Conservation (phyloP, 208 protist genomes). For the Angomonas deanei region DNA sequence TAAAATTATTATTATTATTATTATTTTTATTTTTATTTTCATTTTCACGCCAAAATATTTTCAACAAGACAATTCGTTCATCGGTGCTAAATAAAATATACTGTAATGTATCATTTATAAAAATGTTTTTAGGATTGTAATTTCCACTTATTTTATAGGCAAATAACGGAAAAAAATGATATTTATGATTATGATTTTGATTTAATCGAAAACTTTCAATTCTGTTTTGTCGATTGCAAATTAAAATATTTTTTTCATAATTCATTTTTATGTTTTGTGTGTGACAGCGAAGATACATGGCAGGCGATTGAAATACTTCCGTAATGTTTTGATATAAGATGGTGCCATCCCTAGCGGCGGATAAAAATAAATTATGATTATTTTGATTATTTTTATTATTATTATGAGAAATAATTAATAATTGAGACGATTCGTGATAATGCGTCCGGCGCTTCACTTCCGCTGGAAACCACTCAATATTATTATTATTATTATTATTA, state of each 20-base stretch:
- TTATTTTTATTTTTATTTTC: background rate
- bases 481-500: background rate
- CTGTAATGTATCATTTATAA: slow-evolving; percentile 55
- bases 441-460: slow-evolving; percentile 89
- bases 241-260: slow-evolving; percentile 39
- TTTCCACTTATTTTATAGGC: slow-evolving; percentile 53
- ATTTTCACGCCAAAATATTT: slow-evolving; percentile 40
- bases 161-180: slow-evolving; percentile 69
- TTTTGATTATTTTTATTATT: slow-evolving; percentile 13
- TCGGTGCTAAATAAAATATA: slow-evolving; percentile 78
- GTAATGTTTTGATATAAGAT: slow-evolving; percentile 55
- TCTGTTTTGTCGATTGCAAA: slow-evolving; percentile 61
- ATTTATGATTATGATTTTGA: background rate
- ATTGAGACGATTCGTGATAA: slow-evolving; percentile 81
- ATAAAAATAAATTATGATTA: slow-evolving; percentile 81
- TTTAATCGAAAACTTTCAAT: slow-evolving; percentile 70
- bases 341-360: slow-evolving; percentile 73
- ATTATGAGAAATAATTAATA: slow-evolving; percentile 33
- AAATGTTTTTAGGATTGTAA: slow-evolving; percentile 65
- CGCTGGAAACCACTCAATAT: slow-evolving; percentile 68
- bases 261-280: slow-evolving; percentile 72
- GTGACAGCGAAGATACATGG: slow-evolving; percentile 63
- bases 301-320: slow-evolving; percentile 58
- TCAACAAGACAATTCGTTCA: slow-evolving; percentile 59
- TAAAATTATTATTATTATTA: background rate